Conservation (phyloP, 164 flowering plant species). For the Vitis labrusca region DNA sequence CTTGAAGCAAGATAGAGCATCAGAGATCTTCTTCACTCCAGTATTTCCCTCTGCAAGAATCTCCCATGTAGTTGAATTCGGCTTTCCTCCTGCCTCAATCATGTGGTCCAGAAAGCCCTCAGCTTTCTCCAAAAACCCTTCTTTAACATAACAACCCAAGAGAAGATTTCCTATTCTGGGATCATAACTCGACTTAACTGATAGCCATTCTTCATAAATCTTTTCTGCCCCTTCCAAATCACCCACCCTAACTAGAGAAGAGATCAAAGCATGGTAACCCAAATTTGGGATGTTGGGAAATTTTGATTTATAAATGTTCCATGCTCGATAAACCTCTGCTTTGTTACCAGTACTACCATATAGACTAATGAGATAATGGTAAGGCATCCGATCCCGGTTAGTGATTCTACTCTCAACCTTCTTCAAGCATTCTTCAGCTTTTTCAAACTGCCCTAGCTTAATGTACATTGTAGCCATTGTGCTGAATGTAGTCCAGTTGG, state of each 20-base stretch:
- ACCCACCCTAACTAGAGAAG: conserved; percentile 53
- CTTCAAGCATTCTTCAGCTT: conserved; percentile 68
- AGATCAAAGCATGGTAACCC: conserved; percentile 71
- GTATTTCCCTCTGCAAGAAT: conserved; percentile 65
- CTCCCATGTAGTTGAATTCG: conserved; percentile 75
- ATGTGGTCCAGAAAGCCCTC: conserved; percentile 49
- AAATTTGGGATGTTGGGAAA: conserved; percentile 68
- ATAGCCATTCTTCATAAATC: conserved; percentile 72
- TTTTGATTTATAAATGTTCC: conserved; percentile 62
- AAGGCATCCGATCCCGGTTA: conserved; percentile 69
- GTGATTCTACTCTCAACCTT: conserved; percentile 64
- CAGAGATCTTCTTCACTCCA: conserved; percentile 39
- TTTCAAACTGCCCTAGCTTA: conserved; percentile 50
- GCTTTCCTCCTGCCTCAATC: conserved; percentile 65
- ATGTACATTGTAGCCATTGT: conserved; percentile 82
- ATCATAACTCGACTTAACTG: conserved; percentile 52
- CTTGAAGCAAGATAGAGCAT: conserved; percentile 66
- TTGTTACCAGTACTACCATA: conserved; percentile 66
- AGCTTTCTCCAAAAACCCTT: conserved; percentile 58
- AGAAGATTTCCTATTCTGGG: conserved; percentile 72
- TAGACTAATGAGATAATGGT: conserved; percentile 75
- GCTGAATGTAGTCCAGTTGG: conserved; percentile 89
- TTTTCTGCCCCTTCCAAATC: conserved; percentile 74
- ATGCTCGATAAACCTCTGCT: conserved; percentile 70
- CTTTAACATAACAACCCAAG: conserved; percentile 55